Conservation (phyloP, 192 early-diverging fungal species). For the Entomortierella beljakovae region DNA sequence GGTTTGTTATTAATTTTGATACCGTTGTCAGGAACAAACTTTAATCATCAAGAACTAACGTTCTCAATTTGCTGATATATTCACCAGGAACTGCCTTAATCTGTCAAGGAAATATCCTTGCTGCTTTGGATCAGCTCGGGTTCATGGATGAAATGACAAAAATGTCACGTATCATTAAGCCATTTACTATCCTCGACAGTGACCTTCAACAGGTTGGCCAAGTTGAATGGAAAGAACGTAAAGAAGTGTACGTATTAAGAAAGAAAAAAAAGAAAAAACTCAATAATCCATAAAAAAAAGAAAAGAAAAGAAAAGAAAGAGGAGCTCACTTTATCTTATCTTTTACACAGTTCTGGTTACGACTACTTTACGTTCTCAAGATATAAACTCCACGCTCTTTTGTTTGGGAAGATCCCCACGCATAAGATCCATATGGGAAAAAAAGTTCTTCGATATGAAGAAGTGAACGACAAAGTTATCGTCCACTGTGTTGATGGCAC, state of each 20-base stretch:
- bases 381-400: background rate
- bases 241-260: background rate
- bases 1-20: background rate
- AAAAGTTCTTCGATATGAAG: background rate
- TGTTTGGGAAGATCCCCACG: background rate
- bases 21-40: background rate
- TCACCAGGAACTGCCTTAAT: background rate
- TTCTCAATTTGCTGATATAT: background rate
- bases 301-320: too few relatives aligned
- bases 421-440: background rate
- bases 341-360: background rate
- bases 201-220: background rate
- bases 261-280: background rate
- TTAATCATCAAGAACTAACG: background rate
- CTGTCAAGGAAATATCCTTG: background rate
- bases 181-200: background rate
- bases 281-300: background rate
- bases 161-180: background rate
- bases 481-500: background rate
- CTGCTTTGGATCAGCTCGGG: background rate
- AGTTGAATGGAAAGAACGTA: background rate
- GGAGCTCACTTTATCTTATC: too few relatives aligned
- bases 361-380: background rate
- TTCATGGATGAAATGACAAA: background rate
- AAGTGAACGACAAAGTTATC: background rate